A percentile compares a stretch with the other conserved stretches of the same genome.
phyloP scores from a whole-genome alignment of 495 filamentous ascomycete species.

The Trichocladium uniseriatum region DNA sequence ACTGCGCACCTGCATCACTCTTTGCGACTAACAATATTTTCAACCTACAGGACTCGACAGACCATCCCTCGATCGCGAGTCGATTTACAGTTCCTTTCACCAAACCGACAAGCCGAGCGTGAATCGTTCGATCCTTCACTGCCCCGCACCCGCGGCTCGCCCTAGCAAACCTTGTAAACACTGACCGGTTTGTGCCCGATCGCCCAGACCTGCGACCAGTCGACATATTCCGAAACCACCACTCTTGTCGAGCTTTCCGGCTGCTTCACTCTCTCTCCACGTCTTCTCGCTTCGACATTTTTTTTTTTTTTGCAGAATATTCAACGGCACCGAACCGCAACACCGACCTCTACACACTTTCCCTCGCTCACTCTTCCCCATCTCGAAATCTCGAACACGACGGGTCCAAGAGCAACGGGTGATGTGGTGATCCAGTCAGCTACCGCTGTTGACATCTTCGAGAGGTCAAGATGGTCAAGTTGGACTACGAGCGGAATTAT shows the following conservation, averaged over 20 bases:
- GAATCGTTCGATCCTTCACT: neutral
- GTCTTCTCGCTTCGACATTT: neutral
- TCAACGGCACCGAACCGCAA: neutral
- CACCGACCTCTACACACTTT: neutral
- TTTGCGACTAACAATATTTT: no score
- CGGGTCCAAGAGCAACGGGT: neutral
- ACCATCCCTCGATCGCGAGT: no score
- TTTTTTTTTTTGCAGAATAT: neutral
- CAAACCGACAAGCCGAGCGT: neutral
- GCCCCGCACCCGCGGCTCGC: neutral
- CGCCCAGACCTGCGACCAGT: slow-evolving; percentile 2
- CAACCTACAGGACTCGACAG: no score
- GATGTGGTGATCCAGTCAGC: neutral
- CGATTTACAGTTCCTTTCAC: neutral
- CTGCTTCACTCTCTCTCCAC: no score
- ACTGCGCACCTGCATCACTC: no score
- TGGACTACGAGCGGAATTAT: slow-evolving; percentile 67
- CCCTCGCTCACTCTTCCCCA: neutral
- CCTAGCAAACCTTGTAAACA: neutral
- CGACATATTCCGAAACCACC: neutral
- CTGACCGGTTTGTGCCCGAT: slow-evolving; percentile 8
- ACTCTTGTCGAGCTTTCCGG: neutral
- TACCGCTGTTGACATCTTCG: slow-evolving; percentile 2
- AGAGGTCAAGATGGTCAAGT: slow-evolving; percentile 57
- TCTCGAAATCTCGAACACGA: neutral